Conservation (phyloP, 768 basidiomycete species). For the Mycena polygramma region DNA sequence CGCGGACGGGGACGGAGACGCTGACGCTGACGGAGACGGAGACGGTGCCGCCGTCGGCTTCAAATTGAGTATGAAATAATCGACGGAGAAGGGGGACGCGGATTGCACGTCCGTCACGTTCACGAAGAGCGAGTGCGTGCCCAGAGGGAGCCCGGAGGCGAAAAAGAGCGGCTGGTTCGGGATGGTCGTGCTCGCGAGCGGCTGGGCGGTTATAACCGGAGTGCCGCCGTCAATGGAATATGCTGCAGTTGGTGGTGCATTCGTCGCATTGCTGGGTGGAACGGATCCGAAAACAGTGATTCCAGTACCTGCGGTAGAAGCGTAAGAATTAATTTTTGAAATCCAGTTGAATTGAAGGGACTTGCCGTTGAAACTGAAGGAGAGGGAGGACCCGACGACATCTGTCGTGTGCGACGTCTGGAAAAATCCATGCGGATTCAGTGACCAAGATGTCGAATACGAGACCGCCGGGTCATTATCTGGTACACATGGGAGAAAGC, state of each 20-base stretch:
- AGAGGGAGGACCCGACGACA: slow-evolving; percentile 46
- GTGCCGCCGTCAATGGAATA: slow-evolving; percentile 53
- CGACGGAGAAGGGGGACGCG: slow-evolving; percentile 55
- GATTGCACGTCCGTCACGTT: slow-evolving; percentile 48
- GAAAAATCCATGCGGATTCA: slow-evolving; percentile 42
- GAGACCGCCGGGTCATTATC: slow-evolving; percentile 54
- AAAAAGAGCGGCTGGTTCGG: slow-evolving; percentile 60
- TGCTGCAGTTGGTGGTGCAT: slow-evolving; percentile 53
- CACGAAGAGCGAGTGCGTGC: slow-evolving; percentile 54
- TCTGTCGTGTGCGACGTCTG: slow-evolving; percentile 54
- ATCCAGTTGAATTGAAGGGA: not conserved
- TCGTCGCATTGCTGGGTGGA: slow-evolving; percentile 51
- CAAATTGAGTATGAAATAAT: slow-evolving; percentile 51
- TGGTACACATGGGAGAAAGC: slow-evolving; percentile 33
- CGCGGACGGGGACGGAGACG: slow-evolving; percentile 19
- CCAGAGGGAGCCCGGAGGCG: slow-evolving; percentile 42
- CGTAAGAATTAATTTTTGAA: not conserved
- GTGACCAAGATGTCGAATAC: slow-evolving; percentile 53
- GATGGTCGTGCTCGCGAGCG: slow-evolving; percentile 48
- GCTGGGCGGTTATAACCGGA: slow-evolving; percentile 52
- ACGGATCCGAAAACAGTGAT: slow-evolving; percentile 62
- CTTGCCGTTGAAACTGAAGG: slow-evolving; percentile 56
- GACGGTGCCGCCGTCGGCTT: slow-evolving; percentile 41
- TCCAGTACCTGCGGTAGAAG: slow-evolving; percentile 53
- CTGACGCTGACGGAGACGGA: slow-evolving; percentile 11